Evolutionary conservation across 805 yeast genomes (phyloP), one percentile per base, ranked within the genome.

Genomic region (Debaryomyces tyrocola): DNA sequence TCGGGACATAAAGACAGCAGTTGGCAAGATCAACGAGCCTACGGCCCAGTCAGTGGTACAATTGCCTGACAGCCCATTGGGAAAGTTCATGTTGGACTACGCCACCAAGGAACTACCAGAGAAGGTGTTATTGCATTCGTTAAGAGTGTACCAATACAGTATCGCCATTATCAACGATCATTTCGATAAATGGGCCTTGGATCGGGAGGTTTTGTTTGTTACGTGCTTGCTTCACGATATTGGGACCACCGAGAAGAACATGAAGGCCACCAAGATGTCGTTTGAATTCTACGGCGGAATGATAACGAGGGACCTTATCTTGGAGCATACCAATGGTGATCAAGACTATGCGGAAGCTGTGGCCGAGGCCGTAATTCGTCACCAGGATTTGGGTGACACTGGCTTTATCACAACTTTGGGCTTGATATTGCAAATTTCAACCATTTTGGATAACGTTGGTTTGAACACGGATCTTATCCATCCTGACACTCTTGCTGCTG

Each of bases 231-330:
- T 66, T 40, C 71, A 66, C 49, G 71, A 66, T 48, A 66, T 65
- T 41, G 71, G 62, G 4, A 64, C 70, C 45, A 65, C 69, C n/a
- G 56, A 53, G 27, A 56, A 62, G 40, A 64, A 65, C 42, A 62
- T 66, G 67, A 47, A 40, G 3, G 62, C 65, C 17, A 64, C 71
- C 29, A 64, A 65, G 43, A 48, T 66, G 57, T 64, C 69, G 33
- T 66, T 66, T 49, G 71, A 66, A 44, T 62, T 62, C 50, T 63
- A 60, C 44, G 71, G 71, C 4, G 71, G 70, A 2, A 42, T 64
- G 12, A 38, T 66, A 24, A 52, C 67, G 4, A 37, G 62, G 8
- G 68, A 63, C 21, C 50, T 62, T 43, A 41, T 66, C 1, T 50
- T 57, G 41, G 37, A 57, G 38, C 51, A 54, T n/a, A 51, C 67